These are phyloP conservation scores for Venturia nashicola DNA, from an alignment of 2,329 filamentous ascomycete genomes.

Conservation along the genomic window DNA sequence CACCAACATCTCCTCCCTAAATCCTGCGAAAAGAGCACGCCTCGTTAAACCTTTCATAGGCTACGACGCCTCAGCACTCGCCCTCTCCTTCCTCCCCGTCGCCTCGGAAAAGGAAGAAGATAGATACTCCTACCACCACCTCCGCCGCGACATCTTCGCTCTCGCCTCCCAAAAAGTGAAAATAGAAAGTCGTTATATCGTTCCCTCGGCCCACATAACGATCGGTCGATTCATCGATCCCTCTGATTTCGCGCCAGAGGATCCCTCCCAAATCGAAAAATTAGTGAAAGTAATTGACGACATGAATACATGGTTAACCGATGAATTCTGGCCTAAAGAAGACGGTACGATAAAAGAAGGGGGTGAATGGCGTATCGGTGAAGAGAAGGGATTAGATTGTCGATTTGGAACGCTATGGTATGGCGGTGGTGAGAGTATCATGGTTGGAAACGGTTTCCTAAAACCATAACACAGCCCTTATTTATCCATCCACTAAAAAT, in stretches of 20 bases:
- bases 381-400: slow-evolving; percentile 69
- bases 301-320: slow-evolving; percentile 63
- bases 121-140: slow-evolving; percentile 77
- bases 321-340: slow-evolving; percentile 53
- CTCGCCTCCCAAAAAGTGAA: slow-evolving; percentile 47
- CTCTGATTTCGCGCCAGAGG: slow-evolving; percentile 40
- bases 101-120: slow-evolving; percentile 57
- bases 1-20: slow-evolving; percentile 44
- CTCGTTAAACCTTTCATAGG: slow-evolving; percentile 74
- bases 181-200: slow-evolving; percentile 69
- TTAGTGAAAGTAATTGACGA: slow-evolving; percentile 61
- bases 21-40: slow-evolving; percentile 51
- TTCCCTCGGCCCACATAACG: slow-evolving; percentile 83
- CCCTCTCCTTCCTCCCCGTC: slow-evolving; percentile 76
- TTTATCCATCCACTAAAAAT: too few species aligned
- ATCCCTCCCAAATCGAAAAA: slow-evolving; percentile 43
- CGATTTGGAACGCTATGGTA: slow-evolving; percentile 76
- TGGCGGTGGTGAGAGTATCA: slow-evolving; percentile 58
- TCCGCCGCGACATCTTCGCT: slow-evolving; percentile 65
- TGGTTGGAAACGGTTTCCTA: slow-evolving; percentile 38
- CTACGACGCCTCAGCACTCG: slow-evolving; percentile 75
- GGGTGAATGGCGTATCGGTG: slow-evolving; percentile 78
- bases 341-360: slow-evolving; percentile 30
- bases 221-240: slow-evolving; percentile 67
- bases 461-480: too few species aligned